phyloP scores from a whole-genome alignment of 306 rosid species.

The Acmispon strigosus region DNA sequence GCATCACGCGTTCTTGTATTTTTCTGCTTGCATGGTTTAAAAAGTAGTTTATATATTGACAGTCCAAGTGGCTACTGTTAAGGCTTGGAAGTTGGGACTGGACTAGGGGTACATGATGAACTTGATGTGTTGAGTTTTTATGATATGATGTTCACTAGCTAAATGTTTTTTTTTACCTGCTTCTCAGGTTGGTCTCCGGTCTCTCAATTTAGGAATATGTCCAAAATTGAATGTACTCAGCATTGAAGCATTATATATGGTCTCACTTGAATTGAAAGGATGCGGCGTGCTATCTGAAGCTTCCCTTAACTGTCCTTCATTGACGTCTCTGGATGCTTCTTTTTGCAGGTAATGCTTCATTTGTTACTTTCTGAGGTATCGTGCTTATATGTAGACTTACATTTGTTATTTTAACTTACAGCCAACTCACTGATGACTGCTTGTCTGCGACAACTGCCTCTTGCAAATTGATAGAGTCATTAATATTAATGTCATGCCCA shows the following conservation, averaged over 20 bases:
- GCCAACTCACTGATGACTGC: slow-evolving; percentile 83
- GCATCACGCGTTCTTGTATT: not conserved
- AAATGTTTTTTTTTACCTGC: slow-evolving; percentile 1
- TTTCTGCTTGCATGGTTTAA: not conserved
- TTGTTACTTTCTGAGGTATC: not conserved
- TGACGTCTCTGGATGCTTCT: slow-evolving; percentile 91
- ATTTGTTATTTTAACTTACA: slow-evolving; percentile 34
- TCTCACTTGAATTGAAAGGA: slow-evolving; percentile 89
- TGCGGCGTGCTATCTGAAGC: slow-evolving; percentile 93
- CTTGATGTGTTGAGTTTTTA: not conserved
- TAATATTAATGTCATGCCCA: slow-evolving; percentile 92
- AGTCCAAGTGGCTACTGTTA: not conserved
- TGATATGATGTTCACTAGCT: not conserved
- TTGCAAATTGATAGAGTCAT: slow-evolving; percentile 75
- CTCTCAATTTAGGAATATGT: slow-evolving; percentile 93
- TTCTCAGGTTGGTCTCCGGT: slow-evolving; percentile 82
- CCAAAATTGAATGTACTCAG: slow-evolving; percentile 71
- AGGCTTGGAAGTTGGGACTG: not conserved
- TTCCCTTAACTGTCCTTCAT: slow-evolving; percentile 79
- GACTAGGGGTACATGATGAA: not conserved
- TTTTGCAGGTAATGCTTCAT: slow-evolving; percentile 73
- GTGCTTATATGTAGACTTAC: slow-evolving; percentile 25
- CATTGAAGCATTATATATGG: slow-evolving; percentile 75
- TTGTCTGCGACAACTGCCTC: slow-evolving; percentile 88
- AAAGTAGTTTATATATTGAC: not conserved